Evolutionary conservation across 345 rosid species (phyloP), one percentile per base, ranked within the genome.

Genomic region (Linum tenue): DNA sequence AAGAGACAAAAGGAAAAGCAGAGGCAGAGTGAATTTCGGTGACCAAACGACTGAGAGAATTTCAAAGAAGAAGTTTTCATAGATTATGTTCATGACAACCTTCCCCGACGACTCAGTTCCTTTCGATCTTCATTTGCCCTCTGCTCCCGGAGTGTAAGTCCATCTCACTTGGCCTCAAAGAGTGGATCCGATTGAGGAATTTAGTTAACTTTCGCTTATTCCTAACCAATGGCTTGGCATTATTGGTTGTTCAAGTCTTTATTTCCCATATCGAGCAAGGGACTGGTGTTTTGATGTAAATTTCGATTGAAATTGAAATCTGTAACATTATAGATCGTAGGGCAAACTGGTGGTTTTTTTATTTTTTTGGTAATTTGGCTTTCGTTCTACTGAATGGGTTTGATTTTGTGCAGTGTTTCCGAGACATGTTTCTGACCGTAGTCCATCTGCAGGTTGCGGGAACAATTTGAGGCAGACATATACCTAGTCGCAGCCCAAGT

Each of bases 51-150:
- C 56, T 8, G 22, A 22, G 55, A 63, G 17, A 66, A 68, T 68
- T 70, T 71, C 70, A 39, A 72, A 76, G 75, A 71, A 72, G 73
- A 75, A 75, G 68, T 43, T 64, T 11, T 50, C 60, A 17, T 53
- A 72, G 14, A 64, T 71, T 16, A 71, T 75, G 75, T 67, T 67
- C 42, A 40, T 75, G 62, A 75, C 67, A 64, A 72, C 67, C 67
- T 75, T 75, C 56, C 75, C 71, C 36, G 79, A 70, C 67, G 72
- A 70, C 15, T 67, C 72, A n/a, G 68, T 71, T 37, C 75, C 72
- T 17, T 75, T 67, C 40, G 72, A 71, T 75, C 64, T 75, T 38
- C 66, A 69, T 4, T 48, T 71, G 22, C 78, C 78, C 44, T 75
- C 72, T 39, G 75, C 79, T 56, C 79, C 70, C 37, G 70, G 73